phyloP scores from a whole-genome alignment of 83 land plant genomes.

The Isoetes engelmannii region DNA sequence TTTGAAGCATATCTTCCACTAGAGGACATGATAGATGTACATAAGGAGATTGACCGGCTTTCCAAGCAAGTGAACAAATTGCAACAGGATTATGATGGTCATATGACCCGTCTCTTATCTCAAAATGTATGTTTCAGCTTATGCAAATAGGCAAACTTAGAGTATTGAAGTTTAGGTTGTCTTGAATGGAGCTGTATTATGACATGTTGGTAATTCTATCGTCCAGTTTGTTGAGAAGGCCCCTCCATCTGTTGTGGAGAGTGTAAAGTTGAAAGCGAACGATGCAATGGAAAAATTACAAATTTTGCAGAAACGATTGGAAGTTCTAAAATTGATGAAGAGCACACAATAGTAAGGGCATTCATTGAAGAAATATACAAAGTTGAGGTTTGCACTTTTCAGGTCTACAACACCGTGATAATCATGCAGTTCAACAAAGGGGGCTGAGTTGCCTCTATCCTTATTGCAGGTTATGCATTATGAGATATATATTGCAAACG shows the following conservation, averaged over 20 bases:
- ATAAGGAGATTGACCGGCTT: conserved; percentile 71
- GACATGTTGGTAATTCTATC: not conserved
- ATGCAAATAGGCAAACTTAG: not conserved
- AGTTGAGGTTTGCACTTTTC: too few relatives aligned
- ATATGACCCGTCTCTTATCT: conserved; percentile 62
- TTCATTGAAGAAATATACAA: too few relatives aligned
- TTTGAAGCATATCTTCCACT: conserved; percentile 91
- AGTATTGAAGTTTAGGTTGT: not conserved
- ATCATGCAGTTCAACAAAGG: too few relatives aligned
- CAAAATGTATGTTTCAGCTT: conserved; percentile 39
- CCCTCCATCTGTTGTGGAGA: conserved; percentile 68
- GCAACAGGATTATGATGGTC: conserved; percentile 62
- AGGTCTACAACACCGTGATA: too few relatives aligned
- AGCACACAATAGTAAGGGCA: too few relatives aligned
- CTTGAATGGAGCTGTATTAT: not conserved
- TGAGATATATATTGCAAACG: too few relatives aligned
- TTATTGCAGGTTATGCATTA: too few relatives aligned
- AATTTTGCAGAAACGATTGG: conserved; percentile 52
- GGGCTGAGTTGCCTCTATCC: too few relatives aligned
- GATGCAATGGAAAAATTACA: conserved; percentile 67
- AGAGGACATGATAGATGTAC: conserved; percentile 81
- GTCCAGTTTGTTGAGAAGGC: conserved; percentile 78
- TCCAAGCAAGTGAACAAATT: conserved; percentile 65
- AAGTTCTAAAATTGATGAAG: conserved; percentile 53
- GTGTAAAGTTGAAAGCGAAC: conserved; percentile 60